Evolutionary conservation across 2,329 filamentous ascomycete species (phyloP).

Genomic region (Fusarium scirpi): DNA sequence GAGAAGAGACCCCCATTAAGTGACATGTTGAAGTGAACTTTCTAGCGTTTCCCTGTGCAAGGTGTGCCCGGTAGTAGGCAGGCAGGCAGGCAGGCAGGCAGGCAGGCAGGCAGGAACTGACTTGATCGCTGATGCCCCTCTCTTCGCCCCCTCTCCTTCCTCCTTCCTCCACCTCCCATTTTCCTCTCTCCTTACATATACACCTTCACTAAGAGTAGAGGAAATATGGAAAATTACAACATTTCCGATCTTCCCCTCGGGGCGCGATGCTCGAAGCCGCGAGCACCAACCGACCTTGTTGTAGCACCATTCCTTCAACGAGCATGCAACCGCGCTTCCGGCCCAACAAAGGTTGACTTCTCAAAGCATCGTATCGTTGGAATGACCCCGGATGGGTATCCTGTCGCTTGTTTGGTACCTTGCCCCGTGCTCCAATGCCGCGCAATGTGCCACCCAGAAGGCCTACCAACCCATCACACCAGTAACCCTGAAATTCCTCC

Average conservation of each 20-base stretch:
- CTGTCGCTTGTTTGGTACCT: background rate
- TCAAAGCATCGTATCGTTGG: background rate
- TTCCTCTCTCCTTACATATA: too few species aligned
- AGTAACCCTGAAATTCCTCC: background rate
- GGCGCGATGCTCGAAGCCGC: background rate
- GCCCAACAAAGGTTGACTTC: fast-evolving
- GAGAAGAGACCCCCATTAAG: background rate
- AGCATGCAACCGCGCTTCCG: background rate
- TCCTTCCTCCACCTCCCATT: background rate
- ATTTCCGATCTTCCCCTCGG: background rate
- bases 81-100: background rate
- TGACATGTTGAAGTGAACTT: background rate
- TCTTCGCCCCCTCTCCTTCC: background rate
- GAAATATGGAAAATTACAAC: background rate
- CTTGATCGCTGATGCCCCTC: background rate
- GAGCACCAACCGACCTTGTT: background rate
- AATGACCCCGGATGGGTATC: background rate
- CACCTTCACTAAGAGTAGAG: background rate
- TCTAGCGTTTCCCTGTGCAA: background rate
- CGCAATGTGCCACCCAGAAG: fast-evolving
- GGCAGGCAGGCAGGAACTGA: background rate
- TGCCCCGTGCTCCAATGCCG: background rate
- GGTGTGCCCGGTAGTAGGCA: too few species aligned
- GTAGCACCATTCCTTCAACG: background rate
- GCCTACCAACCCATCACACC: background rate